Conservation (phyloP, 2,329 filamentous ascomycete genomes). For the Sarocladiaceae sp. region DNA sequence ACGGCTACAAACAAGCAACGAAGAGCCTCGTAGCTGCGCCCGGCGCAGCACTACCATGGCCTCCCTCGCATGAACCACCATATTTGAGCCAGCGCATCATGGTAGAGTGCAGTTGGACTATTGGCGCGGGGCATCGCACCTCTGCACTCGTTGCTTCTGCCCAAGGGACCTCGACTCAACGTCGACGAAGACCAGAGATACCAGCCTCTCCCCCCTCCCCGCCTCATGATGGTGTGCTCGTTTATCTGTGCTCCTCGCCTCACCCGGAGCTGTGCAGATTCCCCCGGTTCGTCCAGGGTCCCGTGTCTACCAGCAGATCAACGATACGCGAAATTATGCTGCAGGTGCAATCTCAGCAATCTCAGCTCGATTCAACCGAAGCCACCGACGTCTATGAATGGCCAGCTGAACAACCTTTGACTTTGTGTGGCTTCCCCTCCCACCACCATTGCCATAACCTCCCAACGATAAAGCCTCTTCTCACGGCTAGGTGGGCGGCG, state of each 20-base stretch:
- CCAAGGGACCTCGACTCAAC: no score
- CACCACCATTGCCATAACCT: not conserved
- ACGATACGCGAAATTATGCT: not conserved
- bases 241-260: not conserved
- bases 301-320: not conserved
- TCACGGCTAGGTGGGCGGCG: no score
- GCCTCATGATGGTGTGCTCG: no score
- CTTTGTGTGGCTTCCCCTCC: not conserved
- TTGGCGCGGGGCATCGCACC: not conserved
- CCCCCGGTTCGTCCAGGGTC: not conserved
- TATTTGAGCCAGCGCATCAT: no score
- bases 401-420: not conserved
- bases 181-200: no score
- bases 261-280: not conserved
- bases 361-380: not conserved
- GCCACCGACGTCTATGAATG: not conserved
- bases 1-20: no score
- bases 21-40: not conserved
- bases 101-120: not conserved
- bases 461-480: not conserved
- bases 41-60: not conserved
- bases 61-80: slow-evolving; percentile 3
- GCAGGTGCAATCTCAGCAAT: not conserved
- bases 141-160: slow-evolving; percentile 1
- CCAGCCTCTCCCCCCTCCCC: no score